phyloP scores from a whole-genome alignment of 2,329 filamentous ascomycete genomes.

The Emergomyces pasteurianus region DNA sequence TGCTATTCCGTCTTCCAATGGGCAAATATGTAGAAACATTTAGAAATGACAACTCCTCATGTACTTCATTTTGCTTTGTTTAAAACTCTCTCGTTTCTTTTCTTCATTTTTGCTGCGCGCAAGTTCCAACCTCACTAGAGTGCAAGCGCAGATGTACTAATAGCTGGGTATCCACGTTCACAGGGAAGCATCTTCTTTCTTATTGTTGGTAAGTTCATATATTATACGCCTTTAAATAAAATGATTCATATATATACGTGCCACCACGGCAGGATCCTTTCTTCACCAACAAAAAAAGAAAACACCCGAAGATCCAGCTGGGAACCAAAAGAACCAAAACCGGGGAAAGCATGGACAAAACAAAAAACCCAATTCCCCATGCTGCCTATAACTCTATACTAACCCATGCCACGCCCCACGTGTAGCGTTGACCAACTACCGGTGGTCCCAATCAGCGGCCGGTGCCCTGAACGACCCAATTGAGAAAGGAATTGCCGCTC shows the following conservation, averaged over 20 bases:
- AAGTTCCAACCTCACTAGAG: neutral
- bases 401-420: neutral
- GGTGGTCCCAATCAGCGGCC: slow-evolving; percentile 15
- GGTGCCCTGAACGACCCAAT: slow-evolving; percentile 16
- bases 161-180: neutral
- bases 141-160: neutral
- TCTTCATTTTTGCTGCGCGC: neutral
- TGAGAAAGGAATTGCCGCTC: slow-evolving; percentile 19
- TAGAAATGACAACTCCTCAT: neutral
- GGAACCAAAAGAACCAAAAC: neutral
- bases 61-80: neutral
- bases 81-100: neutral
- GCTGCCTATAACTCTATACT: neutral
- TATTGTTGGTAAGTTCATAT: slow-evolving; percentile 12
- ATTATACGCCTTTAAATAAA: neutral
- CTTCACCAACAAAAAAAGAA: neutral
- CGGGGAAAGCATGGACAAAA: neutral
- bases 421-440: slow-evolving; percentile 18
- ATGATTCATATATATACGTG: neutral
- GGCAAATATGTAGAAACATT: neutral
- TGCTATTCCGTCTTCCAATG: neutral
- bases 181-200: slow-evolving; percentile 19
- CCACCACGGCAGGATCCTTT: neutral
- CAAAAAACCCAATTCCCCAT: neutral
- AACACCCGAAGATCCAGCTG: neutral